Evolutionary conservation across 352 stramenopile species (phyloP), one percentile per base, ranked within the genome.

Genomic region (Bremia lactucae): DNA sequence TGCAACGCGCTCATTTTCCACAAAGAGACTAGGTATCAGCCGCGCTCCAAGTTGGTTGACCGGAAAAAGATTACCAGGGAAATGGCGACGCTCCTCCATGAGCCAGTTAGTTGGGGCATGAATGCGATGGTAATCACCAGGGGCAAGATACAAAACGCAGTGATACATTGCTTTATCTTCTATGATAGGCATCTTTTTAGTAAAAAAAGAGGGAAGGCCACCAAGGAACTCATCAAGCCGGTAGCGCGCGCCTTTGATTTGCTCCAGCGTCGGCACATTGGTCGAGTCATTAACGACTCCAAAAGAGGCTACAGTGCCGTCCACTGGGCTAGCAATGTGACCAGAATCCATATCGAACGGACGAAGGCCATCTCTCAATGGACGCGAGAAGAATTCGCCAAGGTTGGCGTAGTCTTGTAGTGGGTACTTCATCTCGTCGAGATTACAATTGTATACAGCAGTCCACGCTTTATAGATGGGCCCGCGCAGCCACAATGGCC

Each of bases 121-220:
- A 49, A 93, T 88, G 55, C 78, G 81, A 45, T 93, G 81, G 64
- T 93, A 93, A 46, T 93, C 81, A 24, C 81, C 81, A 2, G 81
- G 81, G 14, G 78, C 78, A 8, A 93, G 66, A 47, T 93, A 93
- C 37, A 93, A 46, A 13, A 93, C 81, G 18, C 72, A 85, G 46
- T 90, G 70, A 40, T 63, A 90, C 37, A 90, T 44, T 36, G 82
- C 83, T 49, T 78, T 84, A 37, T 49, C 49, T 6, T 58, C 40
- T 1, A 52, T 44, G 18, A 42, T 31, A 6, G 46, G 22, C n/a
- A 44, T 39, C 20, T 63, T 52, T 7, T 49, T 42, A 1, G 49
- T 41, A 37, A 87, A 85, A 47, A 83, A 88, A 21, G 62, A 51
- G 10, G 77, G 74, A 21, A 83, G 45, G 4, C 45, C 42, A 5